Conservation (phyloP, 371 early-diverging fungal species). For the Amoeboaphelidium occidentale region DNA sequence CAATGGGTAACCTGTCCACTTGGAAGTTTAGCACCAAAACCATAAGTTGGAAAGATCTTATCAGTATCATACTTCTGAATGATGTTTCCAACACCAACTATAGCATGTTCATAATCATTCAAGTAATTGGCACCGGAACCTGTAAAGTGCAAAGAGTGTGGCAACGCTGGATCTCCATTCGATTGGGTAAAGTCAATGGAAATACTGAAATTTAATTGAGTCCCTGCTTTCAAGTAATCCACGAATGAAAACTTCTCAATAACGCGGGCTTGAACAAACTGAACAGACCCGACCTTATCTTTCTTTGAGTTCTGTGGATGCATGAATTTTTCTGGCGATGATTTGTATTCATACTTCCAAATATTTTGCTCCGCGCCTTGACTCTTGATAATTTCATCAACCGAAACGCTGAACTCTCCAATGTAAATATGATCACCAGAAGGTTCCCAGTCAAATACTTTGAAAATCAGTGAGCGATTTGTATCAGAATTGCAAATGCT, state of each 20-base stretch:
- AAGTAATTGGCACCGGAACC: slow-evolving; percentile 7
- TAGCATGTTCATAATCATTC: slow-evolving; percentile 22
- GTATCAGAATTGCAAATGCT: slow-evolving; percentile 5
- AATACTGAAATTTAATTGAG: slow-evolving; percentile 16
- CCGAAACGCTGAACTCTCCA: slow-evolving; percentile 5
- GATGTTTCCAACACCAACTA: slow-evolving; percentile 18
- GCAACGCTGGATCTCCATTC: slow-evolving; percentile 18
- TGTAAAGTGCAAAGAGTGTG: slow-evolving; percentile 17
- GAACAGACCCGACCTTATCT: too few relatives aligned
- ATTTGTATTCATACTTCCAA: slow-evolving; percentile 1
- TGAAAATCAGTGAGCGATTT: slow-evolving; percentile 3
- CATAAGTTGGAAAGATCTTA: slow-evolving; percentile 11
- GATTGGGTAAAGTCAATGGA: slow-evolving; percentile 27
- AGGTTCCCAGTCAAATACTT: slow-evolving; percentile 9
- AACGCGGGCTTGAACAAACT: too few relatives aligned
- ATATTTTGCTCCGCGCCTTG: slow-evolving; percentile 1
- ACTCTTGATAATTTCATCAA: not conserved
- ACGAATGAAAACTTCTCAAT: too few relatives aligned
- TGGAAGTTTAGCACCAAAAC: slow-evolving; percentile 22
- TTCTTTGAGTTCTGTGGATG: not conserved
- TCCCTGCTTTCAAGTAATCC: slow-evolving; percentile 22
- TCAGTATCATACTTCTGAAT: slow-evolving; percentile 4
- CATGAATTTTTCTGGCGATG: slow-evolving; percentile 3
- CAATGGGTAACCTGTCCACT: slow-evolving; percentile 18
- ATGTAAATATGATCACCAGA: slow-evolving; percentile 6